These are phyloP conservation scores for Zymoseptoria tritici DNA, from an alignment of 2,329 filamentous ascomycete genomes.

Conservation along the genomic window DNA sequence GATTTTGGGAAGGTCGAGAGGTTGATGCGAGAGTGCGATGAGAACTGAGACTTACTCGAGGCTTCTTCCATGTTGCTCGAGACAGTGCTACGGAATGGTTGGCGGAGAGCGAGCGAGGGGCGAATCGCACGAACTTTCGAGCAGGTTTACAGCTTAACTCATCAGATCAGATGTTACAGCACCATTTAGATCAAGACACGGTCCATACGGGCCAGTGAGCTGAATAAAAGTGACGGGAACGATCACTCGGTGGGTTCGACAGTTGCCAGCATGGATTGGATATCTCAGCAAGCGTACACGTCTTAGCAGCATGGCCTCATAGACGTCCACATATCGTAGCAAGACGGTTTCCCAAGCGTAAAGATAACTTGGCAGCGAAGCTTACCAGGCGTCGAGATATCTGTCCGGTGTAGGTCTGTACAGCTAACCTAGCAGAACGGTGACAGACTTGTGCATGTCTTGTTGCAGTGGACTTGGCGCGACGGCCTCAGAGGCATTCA, in stretches of 20 bases:
- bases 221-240: neutral
- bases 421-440: too few species aligned
- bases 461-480: too few species aligned
- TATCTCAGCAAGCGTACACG: too few species aligned
- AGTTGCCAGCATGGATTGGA: neutral
- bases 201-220: neutral
- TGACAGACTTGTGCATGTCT: too few species aligned
- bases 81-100: too few species aligned
- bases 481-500: too few species aligned
- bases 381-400: neutral
- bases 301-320: too few species aligned
- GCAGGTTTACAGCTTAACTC: neutral
- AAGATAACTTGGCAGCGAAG: neutral
- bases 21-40: neutral
- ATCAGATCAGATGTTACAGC: neutral
- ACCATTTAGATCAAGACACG: neutral
- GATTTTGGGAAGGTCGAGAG: constrained; percentile 31
- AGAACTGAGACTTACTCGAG: too few species aligned
- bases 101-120: neutral
- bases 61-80: too few species aligned
- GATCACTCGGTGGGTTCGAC: neutral
- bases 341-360: too few species aligned
- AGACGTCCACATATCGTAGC: too few species aligned
- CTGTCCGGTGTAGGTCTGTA: neutral
- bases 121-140: neutral